A percentile compares a stretch with the other conserved stretches of the same genome.
Conservation (phyloP, 2,329 filamentous ascomycete species). For the Fusarium globosum region DNA sequence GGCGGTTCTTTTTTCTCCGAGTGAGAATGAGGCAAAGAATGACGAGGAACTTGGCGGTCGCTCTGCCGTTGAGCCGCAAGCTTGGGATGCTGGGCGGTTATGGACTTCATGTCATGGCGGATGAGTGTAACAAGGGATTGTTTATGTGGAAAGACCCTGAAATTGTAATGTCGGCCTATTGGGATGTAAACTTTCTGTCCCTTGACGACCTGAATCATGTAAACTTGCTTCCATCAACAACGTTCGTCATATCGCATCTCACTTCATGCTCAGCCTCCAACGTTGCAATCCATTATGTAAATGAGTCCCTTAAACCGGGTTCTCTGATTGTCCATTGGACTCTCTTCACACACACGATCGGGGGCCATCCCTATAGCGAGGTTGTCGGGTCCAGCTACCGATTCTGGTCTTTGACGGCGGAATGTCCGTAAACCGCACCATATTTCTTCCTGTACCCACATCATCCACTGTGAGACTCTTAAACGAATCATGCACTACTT, state of each 20-base stretch:
- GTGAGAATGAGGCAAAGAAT: conserved; percentile 11
- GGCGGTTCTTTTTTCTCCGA: neutral
- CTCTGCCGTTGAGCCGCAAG: conserved; percentile 33
- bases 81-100: neutral
- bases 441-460: conserved; percentile 8
- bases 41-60: conserved; percentile 23
- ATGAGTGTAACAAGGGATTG: neutral
- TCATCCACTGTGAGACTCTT: conserved; percentile 6
- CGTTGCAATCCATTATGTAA: conserved; percentile 14
- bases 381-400: conserved; percentile 15
- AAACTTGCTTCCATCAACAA: neutral
- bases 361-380: neutral
- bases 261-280: neutral
- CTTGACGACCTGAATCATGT: neutral
- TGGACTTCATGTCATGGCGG: neutral
- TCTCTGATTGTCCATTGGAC: neutral
- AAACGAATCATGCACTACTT: conserved; percentile 21
- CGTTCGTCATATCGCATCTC: neutral
- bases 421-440: conserved; percentile 12
- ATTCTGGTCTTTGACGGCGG: conserved; percentile 3
- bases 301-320: neutral
- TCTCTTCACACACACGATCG: conserved; percentile 9
- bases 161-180: neutral
- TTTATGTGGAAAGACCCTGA: neutral
- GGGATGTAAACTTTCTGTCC: neutral